Percentiles rank a stretch among this genome's conserved stretches.
Conservation (phyloP, 805 yeast genomes). For the Saccharomycopsis lassenensis region DNA sequence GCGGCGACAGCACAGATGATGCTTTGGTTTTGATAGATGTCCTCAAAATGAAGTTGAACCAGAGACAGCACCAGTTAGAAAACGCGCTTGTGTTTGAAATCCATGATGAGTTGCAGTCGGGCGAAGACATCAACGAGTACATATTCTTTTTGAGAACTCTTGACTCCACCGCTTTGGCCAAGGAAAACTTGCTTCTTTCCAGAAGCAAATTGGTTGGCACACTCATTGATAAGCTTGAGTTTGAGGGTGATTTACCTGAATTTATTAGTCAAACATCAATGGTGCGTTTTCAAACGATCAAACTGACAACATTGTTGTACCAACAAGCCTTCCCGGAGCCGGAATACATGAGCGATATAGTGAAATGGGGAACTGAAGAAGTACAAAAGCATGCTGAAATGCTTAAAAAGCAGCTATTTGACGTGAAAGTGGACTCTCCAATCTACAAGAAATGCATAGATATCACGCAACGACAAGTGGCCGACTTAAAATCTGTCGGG, state of each 20-base stretch:
- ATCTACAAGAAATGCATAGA: constrained; percentile 45
- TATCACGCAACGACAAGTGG: constrained; percentile 46
- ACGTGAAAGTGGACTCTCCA: constrained; percentile 42
- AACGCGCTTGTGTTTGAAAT: constrained; percentile 16
- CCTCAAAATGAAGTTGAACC: constrained; percentile 30
- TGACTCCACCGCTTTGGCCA: constrained; percentile 11
- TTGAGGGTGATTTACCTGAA: constrained; percentile 40
- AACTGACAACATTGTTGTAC: constrained; percentile 45
- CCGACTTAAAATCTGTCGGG: constrained; percentile 52
- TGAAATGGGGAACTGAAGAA: constrained; percentile 68
- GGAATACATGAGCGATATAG: constrained; percentile 37
- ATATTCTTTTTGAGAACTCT: constrained; percentile 14
- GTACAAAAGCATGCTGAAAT: constrained; percentile 47
- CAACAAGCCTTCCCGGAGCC: constrained; percentile 36
- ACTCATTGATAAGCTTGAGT: constrained; percentile 27
- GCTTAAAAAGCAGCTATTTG: constrained; percentile 57
- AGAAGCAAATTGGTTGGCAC: constrained; percentile 12
- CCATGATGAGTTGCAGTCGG: constrained; percentile 14
- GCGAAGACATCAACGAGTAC: constrained; percentile 13
- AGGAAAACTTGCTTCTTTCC: constrained; percentile 13
- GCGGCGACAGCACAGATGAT: constrained; percentile 5
- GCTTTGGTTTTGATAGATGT: constrained; percentile 28
- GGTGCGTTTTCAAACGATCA: constrained; percentile 49
- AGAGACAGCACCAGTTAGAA: constrained; percentile 17
- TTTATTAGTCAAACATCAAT: constrained; percentile 54